Evolutionary conservation across 208 protist genomes (phyloP).

Genomic region (Leishmania gerbilli): DNA sequence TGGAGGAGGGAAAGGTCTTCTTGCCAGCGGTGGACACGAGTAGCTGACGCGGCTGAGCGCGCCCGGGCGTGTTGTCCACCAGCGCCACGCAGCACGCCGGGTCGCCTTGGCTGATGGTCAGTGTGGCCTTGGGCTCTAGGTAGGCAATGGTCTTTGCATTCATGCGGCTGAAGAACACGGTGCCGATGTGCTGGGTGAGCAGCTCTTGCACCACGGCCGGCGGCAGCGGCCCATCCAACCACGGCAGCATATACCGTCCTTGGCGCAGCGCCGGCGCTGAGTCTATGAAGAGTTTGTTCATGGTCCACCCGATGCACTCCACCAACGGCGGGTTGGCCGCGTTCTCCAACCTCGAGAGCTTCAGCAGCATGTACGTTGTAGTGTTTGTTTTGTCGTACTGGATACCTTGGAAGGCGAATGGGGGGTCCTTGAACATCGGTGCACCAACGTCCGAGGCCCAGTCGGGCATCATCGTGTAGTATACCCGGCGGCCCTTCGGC

Average conservation of each 20-base stretch:
- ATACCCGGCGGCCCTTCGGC: constrained; percentile 21
- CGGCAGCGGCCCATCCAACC: constrained; percentile 39
- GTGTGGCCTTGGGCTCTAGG: constrained; percentile 43
- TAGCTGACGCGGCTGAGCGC: constrained; percentile 42
- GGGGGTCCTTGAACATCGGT: constrained; percentile 54
- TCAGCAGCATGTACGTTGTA: constrained; percentile 59
- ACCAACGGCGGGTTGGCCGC: constrained; percentile 14
- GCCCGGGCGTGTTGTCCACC: constrained; percentile 45
- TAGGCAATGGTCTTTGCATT: constrained; percentile 38
- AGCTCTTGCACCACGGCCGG: constrained; percentile 44
- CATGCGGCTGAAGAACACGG: constrained; percentile 41
- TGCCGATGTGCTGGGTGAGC: constrained; percentile 42
- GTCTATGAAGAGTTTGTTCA: constrained; percentile 64
- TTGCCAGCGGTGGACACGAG: constrained; percentile 41
- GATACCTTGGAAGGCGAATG: constrained; percentile 45
- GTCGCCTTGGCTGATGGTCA: constrained; percentile 71
- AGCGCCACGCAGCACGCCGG: constrained; percentile 37
- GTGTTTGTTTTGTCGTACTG: constrained; percentile 29
- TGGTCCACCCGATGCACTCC: constrained; percentile 57
- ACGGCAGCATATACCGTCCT: constrained; percentile 61
- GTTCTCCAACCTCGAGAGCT: constrained; percentile 41
- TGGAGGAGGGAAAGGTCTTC: constrained; percentile 40
- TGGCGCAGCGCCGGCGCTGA: constrained; percentile 42
- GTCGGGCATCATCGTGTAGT: constrained; percentile 48
- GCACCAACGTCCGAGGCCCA: constrained; percentile 64